Conservation (phyloP, 2,329 filamentous ascomycete species). For the Paraconiothyrium brasiliense region DNA sequence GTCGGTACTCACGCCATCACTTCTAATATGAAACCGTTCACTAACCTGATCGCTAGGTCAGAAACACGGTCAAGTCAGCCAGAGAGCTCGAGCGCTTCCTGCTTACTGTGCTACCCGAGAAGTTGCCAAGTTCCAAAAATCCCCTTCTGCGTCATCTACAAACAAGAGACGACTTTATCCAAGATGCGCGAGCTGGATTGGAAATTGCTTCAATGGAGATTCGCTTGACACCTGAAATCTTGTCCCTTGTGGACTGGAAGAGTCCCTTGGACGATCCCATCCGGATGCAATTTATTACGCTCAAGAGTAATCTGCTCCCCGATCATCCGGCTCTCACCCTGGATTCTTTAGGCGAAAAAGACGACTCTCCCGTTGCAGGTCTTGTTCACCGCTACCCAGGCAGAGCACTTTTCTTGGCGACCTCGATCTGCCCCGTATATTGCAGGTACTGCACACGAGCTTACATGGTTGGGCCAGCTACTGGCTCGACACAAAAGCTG, state of each 20-base stretch:
- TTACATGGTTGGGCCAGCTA: slow-evolving; percentile 66
- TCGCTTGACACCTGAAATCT: slow-evolving; percentile 67
- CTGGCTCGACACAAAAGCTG: slow-evolving; percentile 57
- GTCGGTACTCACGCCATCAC: slow-evolving; percentile 51
- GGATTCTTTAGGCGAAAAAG: slow-evolving; percentile 68
- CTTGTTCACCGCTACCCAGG: slow-evolving; percentile 72
- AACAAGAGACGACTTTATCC: slow-evolving; percentile 63
- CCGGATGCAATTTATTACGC: slow-evolving; percentile 68
- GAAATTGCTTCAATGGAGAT: slow-evolving; percentile 67
- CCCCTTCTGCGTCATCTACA: slow-evolving; percentile 50
- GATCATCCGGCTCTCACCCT: slow-evolving; percentile 65
- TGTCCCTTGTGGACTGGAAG: slow-evolving; percentile 68
- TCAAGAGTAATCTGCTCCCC: slow-evolving; percentile 61
- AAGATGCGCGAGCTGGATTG: slow-evolving; percentile 64
- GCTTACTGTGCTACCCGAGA: slow-evolving; percentile 59
- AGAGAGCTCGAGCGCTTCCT: slow-evolving; percentile 64
- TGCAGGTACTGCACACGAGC: slow-evolving; percentile 71
- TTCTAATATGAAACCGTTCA: neutral
- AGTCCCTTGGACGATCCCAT: slow-evolving; percentile 68
- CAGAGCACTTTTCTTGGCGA: slow-evolving; percentile 68
- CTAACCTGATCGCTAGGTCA: neutral
- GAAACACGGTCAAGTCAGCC: slow-evolving; percentile 52
- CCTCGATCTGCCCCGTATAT: slow-evolving; percentile 69
- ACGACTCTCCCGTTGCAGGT: slow-evolving; percentile 65
- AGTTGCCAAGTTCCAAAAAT: slow-evolving; percentile 52